Conservation (phyloP, 345 rosid genomes). For the Chamaenerion angustifolium region DNA sequence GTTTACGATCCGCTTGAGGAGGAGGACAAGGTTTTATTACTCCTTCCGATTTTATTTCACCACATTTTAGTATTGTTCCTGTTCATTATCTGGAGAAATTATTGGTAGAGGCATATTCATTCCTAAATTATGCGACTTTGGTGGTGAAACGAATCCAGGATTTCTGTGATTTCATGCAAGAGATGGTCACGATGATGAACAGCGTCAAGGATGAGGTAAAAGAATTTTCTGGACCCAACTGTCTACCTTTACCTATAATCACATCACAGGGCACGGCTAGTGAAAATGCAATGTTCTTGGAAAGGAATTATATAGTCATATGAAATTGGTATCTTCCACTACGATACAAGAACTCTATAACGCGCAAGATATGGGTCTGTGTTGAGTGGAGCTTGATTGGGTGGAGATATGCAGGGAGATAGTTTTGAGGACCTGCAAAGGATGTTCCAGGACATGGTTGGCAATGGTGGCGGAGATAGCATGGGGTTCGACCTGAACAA, state of each 20-base stretch:
- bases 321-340: background rate
- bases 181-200: constrained; percentile 87
- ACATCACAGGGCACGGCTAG: too few species aligned
- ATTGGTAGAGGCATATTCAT: background rate
- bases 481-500: constrained; percentile 13
- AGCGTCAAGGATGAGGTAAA: constrained; percentile 65
- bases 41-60: background rate
- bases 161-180: constrained; percentile 77
- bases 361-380: background rate
- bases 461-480: constrained; percentile 39
- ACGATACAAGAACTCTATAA: too few species aligned
- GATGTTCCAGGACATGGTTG: constrained; percentile 76
- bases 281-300: background rate
- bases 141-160: constrained; percentile 29
- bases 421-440: constrained; percentile 82
- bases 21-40: constrained; percentile 49
- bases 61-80: too few species aligned
- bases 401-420: constrained; percentile 29
- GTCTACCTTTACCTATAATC: too few species aligned
- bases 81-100: background rate
- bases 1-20: constrained; percentile 59
- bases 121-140: constrained; percentile 6
- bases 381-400: background rate
- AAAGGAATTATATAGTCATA: background rate
- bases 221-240: background rate